Base-by-base conservation (phyloP, 2,329 filamentous ascomycete species). In the Corniculantispora saksenae region DNA sequence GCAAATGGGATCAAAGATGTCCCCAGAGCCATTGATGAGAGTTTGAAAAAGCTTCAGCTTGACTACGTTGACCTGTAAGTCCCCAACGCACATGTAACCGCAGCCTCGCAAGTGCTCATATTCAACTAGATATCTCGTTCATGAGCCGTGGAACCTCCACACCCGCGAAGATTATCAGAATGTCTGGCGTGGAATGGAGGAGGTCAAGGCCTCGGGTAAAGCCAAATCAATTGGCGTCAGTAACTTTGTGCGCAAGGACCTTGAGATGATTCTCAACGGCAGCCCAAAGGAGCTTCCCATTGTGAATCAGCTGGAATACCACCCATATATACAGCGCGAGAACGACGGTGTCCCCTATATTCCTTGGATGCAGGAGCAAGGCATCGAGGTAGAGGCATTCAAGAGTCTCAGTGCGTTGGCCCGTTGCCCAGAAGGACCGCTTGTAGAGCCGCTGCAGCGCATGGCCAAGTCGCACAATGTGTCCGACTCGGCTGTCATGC, bases 81-180 rank as follows among this genome's bases (percentile, higher is more conserved):
- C n/a, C n/a, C n/a, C n/a, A n/a, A n/a, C n/a, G n/a, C n/a, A n/a
- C n/a, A n/a, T n/a, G n/a, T n/a, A n/a, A n/a, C n/a, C n/a, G n/a
- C n/a, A n/a, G n/a, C n/a, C n/a, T n/a, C n/a, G n/a, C n/a, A n/a
- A n/a, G n/a, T n/a, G n/a, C n/a, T n/a, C 75, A 82, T 91, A 53
- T 89, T 91, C 78, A 89, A 92, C 78, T 92, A 88, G 89, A 47
- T 88, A 83, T 78, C 91, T 91, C 82, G 86, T 90, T 75, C 85
- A 88, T 68, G 82, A 86, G 38, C 91, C 93, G 80, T 94, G 92
- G 91, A 85, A 92, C 80, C 94, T 91, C 71, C 88, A 95, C 78
- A 95, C 92, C 29, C n/a, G n/a, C n/a, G n/a, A n/a, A n/a, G n/a
- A n/a, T n/a, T n/a, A n/a, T n/a, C n/a, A n/a, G n/a, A n/a, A n/a